Evolutionary conservation across 2,329 filamentous ascomycete species (phyloP).

Genomic region (Pseudocercospora eumusae): DNA sequence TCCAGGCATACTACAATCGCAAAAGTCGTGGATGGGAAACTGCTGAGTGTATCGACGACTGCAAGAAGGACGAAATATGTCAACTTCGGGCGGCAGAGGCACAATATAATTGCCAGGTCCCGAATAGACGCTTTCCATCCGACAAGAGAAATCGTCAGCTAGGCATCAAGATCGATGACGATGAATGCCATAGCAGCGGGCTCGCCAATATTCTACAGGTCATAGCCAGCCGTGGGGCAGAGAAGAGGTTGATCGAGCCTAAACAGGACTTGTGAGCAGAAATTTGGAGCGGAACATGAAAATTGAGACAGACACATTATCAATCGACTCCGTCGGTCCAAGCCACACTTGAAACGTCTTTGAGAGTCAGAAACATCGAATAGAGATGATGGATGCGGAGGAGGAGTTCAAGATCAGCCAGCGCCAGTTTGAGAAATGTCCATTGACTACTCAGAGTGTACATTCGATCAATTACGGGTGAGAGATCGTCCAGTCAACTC

Average conservation of each 20-base stretch:
- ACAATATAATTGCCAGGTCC: slow-evolving; percentile 52
- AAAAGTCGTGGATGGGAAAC: slow-evolving; percentile 52
- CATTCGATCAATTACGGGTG: background rate
- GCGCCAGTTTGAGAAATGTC: too few species aligned
- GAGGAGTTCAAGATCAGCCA: too few species aligned
- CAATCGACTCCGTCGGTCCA: too few species aligned
- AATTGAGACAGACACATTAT: too few species aligned
- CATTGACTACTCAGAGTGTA: too few species aligned
- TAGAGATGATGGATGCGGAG: too few species aligned
- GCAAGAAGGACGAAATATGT: slow-evolving; percentile 53
- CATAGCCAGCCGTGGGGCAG: background rate
- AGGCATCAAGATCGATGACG: background rate
- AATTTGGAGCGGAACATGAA: too few species aligned
- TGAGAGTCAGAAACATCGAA: too few species aligned
- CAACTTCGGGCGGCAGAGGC: slow-evolving; percentile 55
- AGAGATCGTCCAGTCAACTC: slow-evolving; percentile 7
- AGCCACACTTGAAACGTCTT: too few species aligned
- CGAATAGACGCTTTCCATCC: background rate
- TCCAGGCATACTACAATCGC: slow-evolving; percentile 52
- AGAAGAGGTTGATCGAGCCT: too few species aligned
- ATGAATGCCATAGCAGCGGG: slow-evolving; percentile 1
- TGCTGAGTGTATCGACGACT: slow-evolving; percentile 47
- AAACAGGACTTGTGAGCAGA: too few species aligned
- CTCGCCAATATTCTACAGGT: background rate
- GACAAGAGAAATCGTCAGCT: background rate